phyloP scores from a whole-genome alignment of 257 asterid species.

The Ocimum tenuiflorum region DNA sequence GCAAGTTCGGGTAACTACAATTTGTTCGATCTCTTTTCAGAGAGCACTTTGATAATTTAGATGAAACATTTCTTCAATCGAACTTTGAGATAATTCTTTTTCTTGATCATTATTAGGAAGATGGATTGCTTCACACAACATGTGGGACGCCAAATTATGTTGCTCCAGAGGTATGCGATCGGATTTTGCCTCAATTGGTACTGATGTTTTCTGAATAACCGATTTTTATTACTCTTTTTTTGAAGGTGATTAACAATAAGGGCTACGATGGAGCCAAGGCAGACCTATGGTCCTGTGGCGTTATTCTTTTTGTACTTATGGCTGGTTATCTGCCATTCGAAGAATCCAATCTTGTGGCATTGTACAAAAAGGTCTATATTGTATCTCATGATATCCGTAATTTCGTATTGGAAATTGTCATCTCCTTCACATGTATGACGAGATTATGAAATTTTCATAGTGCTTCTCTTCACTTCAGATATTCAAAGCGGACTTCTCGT shows the following conservation, averaged over 20 bases:
- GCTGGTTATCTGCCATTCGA: conserved; percentile 82
- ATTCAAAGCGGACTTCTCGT: conserved; percentile 75
- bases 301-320: conserved; percentile 55
- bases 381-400: not conserved
- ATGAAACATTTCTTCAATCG: not conserved
- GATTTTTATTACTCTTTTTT: not conserved
- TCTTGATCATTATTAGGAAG: conserved; percentile 50
- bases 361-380: conserved; percentile 44
- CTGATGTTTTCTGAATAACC: not conserved
- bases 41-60: too few relatives aligned
- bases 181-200: not conserved
- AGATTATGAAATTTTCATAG: not conserved
- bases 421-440: not conserved
- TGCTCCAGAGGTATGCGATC: conserved; percentile 77
- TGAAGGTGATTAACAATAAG: conserved; percentile 76
- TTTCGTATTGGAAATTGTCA: not conserved
- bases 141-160: conserved; percentile 99
- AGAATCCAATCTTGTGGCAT: conserved; percentile 61
- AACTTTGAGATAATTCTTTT: not conserved
- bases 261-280: conserved; percentile 98
- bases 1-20: conserved; percentile 72
- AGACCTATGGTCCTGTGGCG: conserved; percentile 92
- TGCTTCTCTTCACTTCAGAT: conserved; percentile 47
- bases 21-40: too few relatives aligned
- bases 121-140: conserved; percentile 92